Percentiles rank a stretch among this genome's conserved stretches.
phyloP scores from a whole-genome alignment of 2,329 filamentous ascomycete genomes.

The Fusarium sambucinum region DNA sequence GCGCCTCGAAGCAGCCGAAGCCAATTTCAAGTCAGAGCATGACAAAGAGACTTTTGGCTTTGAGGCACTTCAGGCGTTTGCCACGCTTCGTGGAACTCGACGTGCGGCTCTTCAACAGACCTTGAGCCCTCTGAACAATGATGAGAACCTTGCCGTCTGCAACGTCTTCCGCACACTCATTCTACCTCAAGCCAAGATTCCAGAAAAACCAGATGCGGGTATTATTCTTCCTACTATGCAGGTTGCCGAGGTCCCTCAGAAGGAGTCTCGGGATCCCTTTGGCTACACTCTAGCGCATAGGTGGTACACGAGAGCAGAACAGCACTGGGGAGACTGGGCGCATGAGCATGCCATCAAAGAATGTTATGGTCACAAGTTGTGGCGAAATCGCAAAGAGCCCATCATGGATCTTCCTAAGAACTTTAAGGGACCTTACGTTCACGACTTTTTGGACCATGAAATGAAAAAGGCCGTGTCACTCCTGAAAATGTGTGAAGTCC shows the following conservation, averaged over 20 bases:
- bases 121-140: slow-evolving; percentile 54
- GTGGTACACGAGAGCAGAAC: slow-evolving; percentile 36
- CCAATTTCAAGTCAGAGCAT: slow-evolving; percentile 17
- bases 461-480: slow-evolving; percentile 41
- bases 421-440: slow-evolving; percentile 41
- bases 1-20: slow-evolving; percentile 10
- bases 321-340: slow-evolving; percentile 39
- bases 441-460: slow-evolving; percentile 39
- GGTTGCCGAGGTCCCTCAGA: slow-evolving; percentile 40
- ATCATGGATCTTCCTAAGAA: slow-evolving; percentile 45
- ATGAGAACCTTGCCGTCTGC: slow-evolving; percentile 54
- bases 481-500: slow-evolving; percentile 25
- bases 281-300: slow-evolving; percentile 46
- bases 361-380: slow-evolving; percentile 22
- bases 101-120: slow-evolving; percentile 61
- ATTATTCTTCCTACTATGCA: slow-evolving; percentile 41
- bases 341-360: slow-evolving; percentile 33
- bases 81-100: slow-evolving; percentile 56
- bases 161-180: slow-evolving; percentile 55
- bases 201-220: slow-evolving; percentile 37
- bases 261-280: slow-evolving; percentile 46
- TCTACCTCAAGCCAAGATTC: slow-evolving; percentile 47
- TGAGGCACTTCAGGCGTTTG: slow-evolving; percentile 45
- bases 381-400: slow-evolving; percentile 16
- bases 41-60: neutral